These are phyloP conservation scores for Tephrocybe sp. DNA, from an alignment of 768 basidiomycete species.

Conservation along the genomic window DNA sequence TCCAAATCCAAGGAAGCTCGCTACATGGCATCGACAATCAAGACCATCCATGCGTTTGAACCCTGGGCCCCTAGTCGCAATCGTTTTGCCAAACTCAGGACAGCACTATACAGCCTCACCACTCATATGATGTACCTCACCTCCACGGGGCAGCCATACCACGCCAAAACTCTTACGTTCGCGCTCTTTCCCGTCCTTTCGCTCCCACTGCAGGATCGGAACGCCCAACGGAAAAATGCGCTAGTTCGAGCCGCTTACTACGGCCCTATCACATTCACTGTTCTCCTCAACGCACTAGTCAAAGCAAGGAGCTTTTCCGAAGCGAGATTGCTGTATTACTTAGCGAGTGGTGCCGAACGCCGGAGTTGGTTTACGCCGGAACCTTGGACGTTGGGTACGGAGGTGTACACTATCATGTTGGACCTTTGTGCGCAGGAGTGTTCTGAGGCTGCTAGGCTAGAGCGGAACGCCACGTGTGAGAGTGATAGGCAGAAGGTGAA, in stretches of 20 bases:
- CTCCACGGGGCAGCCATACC: slow-evolving; percentile 42
- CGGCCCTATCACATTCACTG: slow-evolving; percentile 61
- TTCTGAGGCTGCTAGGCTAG: slow-evolving; percentile 8
- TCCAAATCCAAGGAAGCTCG: background rate
- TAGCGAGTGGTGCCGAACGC: slow-evolving; percentile 57
- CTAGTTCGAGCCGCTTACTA: slow-evolving; percentile 42
- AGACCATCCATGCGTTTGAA: slow-evolving; percentile 7
- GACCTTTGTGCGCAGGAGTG: slow-evolving; percentile 52
- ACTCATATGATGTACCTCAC: slow-evolving; percentile 52
- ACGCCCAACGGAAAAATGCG: slow-evolving; percentile 21
- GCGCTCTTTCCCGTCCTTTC: slow-evolving; percentile 53
- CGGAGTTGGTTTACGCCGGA: slow-evolving; percentile 43
- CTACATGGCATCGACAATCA: background rate
- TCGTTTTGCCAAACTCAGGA: slow-evolving; percentile 23
- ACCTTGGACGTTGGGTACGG: slow-evolving; percentile 65
- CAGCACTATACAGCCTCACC: slow-evolving; percentile 44
- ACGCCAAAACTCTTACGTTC: slow-evolving; percentile 48
- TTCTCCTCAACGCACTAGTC: slow-evolving; percentile 56
- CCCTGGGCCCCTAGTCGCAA: slow-evolving; percentile 4
- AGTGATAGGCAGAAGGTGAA: background rate
- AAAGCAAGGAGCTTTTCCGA: slow-evolving; percentile 60
- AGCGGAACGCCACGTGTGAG: slow-evolving; percentile 16
- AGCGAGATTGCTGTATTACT: slow-evolving; percentile 50
- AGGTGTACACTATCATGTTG: slow-evolving; percentile 74
- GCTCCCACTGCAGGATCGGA: slow-evolving; percentile 17